Percentiles rank a stretch among this genome's conserved stretches.
Evolutionary conservation across 2,329 filamentous ascomycete species (phyloP).

Genomic region (Plenodomus biglobosus): DNA sequence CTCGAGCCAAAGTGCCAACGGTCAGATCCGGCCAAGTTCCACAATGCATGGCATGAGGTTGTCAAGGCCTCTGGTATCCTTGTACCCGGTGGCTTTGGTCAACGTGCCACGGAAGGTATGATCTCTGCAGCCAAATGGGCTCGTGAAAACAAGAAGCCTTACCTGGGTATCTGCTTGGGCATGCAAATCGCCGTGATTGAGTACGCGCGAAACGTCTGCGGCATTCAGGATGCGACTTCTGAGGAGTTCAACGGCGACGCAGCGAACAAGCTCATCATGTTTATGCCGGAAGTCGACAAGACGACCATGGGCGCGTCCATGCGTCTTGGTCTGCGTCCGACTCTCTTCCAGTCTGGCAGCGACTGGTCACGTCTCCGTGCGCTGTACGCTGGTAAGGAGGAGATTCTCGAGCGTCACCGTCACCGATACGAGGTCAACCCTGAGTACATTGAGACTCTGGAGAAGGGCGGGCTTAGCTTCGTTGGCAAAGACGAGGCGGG

Average conservation of each 20-base stretch:
- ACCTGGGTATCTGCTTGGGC: slow-evolving; percentile 85
- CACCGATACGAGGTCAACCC: slow-evolving; percentile 93
- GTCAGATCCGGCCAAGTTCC: slow-evolving; percentile 69
- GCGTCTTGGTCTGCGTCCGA: slow-evolving; percentile 75
- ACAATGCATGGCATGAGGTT: slow-evolving; percentile 83
- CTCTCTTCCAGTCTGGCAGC: slow-evolving; percentile 71
- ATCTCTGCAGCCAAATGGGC: slow-evolving; percentile 85
- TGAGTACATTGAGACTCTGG: slow-evolving; percentile 67
- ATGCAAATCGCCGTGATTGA: slow-evolving; percentile 95
- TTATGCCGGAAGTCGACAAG: slow-evolving; percentile 86
- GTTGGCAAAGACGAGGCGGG: slow-evolving; percentile 78
- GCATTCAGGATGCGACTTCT: slow-evolving; percentile 59
- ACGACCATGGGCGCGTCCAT: slow-evolving; percentile 82
- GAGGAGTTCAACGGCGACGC: slow-evolving; percentile 61
- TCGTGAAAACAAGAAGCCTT: slow-evolving; percentile 76
- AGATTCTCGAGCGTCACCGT: slow-evolving; percentile 71
- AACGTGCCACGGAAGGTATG: slow-evolving; percentile 86
- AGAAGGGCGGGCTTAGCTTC: slow-evolving; percentile 70
- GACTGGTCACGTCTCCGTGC: slow-evolving; percentile 78
- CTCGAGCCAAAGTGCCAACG: slow-evolving; percentile 69
- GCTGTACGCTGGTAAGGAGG: slow-evolving; percentile 63
- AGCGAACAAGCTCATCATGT: slow-evolving; percentile 74
- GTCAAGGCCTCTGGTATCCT: slow-evolving; percentile 69
- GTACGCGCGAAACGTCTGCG: slow-evolving; percentile 74
- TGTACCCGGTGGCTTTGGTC: slow-evolving; percentile 78